Evolutionary conservation across 2,329 filamentous ascomycete species (phyloP).

Genomic region (Ophiocordyceps robertsii): DNA sequence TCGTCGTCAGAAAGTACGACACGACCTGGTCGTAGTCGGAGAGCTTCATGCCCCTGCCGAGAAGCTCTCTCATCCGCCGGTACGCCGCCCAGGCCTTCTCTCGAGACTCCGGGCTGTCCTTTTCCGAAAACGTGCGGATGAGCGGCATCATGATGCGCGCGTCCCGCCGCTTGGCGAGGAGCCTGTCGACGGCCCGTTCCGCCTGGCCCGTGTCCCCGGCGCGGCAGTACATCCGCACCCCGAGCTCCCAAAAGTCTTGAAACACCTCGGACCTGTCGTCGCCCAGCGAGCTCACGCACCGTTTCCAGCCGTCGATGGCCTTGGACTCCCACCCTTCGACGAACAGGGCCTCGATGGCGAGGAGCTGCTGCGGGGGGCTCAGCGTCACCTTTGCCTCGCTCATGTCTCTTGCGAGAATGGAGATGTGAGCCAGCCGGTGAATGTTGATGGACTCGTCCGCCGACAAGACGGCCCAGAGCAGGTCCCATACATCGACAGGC

Average conservation of each 20-base stretch:
- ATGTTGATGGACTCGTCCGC: conserved; percentile 34
- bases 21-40: conserved; percentile 66
- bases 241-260: conserved; percentile 48
- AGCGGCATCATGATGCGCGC: conserved; percentile 50
- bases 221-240: conserved; percentile 49
- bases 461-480: conserved; percentile 51
- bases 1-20: conserved; percentile 53
- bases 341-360: conserved; percentile 57
- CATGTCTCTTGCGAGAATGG: conserved; percentile 53
- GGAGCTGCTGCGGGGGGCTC: conserved; percentile 42
- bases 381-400: conserved; percentile 41
- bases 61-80: conserved; percentile 44
- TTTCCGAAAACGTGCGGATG: conserved; percentile 51
- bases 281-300: conserved; percentile 39
- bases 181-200: conserved; percentile 37
- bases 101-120: conserved; percentile 29
- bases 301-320: conserved; percentile 52
- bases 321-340: conserved; percentile 44
- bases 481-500: conserved; percentile 46
- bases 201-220: conserved; percentile 46
- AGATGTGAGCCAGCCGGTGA: conserved; percentile 47
- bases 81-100: conserved; percentile 56
- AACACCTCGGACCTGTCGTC: conserved; percentile 29
- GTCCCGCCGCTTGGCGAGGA: conserved; percentile 36
- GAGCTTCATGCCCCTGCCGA: conserved; percentile 50